Percentiles rank a stretch among this genome's conserved stretches.
phyloP scores from a whole-genome alignment of 2,329 filamentous ascomycete genomes.

The Hansfordia pulvinata region DNA sequence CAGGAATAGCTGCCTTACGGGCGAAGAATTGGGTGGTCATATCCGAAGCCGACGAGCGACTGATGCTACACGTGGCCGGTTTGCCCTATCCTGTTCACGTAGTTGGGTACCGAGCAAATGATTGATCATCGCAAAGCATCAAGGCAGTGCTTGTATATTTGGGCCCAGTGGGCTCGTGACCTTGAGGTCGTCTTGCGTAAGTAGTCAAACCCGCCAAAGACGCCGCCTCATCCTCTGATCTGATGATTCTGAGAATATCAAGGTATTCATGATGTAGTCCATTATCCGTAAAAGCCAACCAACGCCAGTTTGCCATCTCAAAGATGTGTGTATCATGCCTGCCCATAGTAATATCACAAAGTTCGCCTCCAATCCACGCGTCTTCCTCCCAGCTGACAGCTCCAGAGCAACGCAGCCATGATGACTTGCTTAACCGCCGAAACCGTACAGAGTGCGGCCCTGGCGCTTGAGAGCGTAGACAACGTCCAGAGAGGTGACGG shows the following conservation, averaged over 20 bases:
- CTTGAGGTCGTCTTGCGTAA: constrained; percentile 7
- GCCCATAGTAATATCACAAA: constrained; percentile 2
- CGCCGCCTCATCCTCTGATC: too few species aligned
- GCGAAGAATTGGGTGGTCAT: neutral
- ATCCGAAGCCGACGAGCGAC: too few species aligned
- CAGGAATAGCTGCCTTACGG: neutral
- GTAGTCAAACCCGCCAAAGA: constrained; percentile 8
- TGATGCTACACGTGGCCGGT: too few species aligned
- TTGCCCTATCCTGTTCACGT: too few species aligned
- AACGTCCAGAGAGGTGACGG: constrained; percentile 51
- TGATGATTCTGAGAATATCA: too few species aligned
- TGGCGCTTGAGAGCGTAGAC: constrained; percentile 52
- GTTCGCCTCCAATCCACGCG: neutral
- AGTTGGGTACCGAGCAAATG: neutral
- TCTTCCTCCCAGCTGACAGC: neutral
- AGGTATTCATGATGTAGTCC: constrained; percentile 13
- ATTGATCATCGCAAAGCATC: constrained; percentile 9
- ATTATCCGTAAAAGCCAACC: constrained; percentile 13
- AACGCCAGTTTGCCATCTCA: constrained; percentile 14
- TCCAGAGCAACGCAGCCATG: neutral
- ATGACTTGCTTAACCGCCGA: constrained; percentile 40
- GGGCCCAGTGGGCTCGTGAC: constrained; percentile 10
- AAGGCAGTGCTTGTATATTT: constrained; percentile 12
- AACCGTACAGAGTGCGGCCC: constrained; percentile 54
- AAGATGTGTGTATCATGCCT: constrained; percentile 17